Base-by-base conservation (phyloP, 352 stramenopile species). In the Pythium sukuiense region DNA sequence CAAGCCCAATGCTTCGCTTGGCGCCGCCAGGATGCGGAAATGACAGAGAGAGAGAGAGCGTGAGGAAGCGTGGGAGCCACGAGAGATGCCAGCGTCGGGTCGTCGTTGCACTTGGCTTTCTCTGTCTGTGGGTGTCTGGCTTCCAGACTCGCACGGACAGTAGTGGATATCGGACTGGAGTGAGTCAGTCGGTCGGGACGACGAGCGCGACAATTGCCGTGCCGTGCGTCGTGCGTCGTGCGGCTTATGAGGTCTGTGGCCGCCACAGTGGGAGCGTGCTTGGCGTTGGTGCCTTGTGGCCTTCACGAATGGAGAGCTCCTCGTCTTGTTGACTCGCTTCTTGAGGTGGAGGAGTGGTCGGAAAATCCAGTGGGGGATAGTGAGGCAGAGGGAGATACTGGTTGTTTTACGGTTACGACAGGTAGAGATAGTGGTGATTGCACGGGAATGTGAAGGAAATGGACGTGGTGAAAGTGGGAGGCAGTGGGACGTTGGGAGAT, bases 161-260 rank as follows among this genome's bases (percentile, higher is more conserved):
- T n/a, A n/a, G n/a, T n/a, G n/a, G n/a, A n/a, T n/a, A n/a, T n/a
- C n/a, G n/a, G n/a, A n/a, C n/a, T n/a, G n/a, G n/a, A n/a, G n/a
- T n/a, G n/a, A n/a, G n/a, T n/a, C n/a, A n/a, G n/a, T n/a, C 41
- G 26, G 41, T 48, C 41, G 41, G 41, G 41, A 48, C 41, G 41
- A 48, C 41, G 41, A 14, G 41, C 41, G 41, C 41, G 41, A 48
- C 41, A 48, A 48, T 48, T 26, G 41, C 18, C 32, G 32, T 35
- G 8, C 32, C 8, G 32, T 35, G 8, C 4, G 32, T 8, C 32
- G 32, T 8, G 32, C n/a, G n/a, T n/a, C n/a, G 8, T 35, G 32
- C 32, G 32, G 3, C 32, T 35, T 8, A 35, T 35, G 32, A 3
- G 32, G 32, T 35, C 32, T 35, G 4, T 35, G 32, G 32, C 3